Conservation (phyloP, 192 early-diverging fungal species). For the Umbelopsis sp. region DNA sequence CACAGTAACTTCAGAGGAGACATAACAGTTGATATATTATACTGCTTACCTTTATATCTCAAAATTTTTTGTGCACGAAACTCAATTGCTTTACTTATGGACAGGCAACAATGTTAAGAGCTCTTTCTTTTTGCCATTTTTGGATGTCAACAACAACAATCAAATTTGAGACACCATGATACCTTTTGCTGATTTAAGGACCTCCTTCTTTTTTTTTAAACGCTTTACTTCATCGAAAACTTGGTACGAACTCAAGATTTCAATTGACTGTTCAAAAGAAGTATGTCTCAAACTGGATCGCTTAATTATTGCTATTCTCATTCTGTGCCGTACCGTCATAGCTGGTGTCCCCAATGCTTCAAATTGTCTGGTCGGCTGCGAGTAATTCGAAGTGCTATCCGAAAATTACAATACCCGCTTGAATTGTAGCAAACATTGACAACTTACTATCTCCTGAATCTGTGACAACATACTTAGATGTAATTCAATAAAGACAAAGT, state of each 20-base stretch:
- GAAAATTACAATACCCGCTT: not conserved
- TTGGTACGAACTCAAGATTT: too few species aligned
- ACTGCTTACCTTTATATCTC: too few species aligned
- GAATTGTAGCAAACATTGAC: too few species aligned
- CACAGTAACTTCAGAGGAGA: too few species aligned
- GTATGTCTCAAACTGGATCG: not conserved
- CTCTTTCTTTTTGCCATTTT: not conserved
- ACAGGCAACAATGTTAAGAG: too few species aligned
- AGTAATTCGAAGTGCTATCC: not conserved
- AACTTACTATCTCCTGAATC: too few species aligned
- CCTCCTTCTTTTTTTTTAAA: not conserved
- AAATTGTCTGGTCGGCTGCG: not conserved
- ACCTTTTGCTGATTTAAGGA: not conserved
- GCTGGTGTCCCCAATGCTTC: slow-evolving; percentile 16
- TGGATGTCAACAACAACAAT: slow-evolving; percentile 18
- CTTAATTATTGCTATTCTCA: slow-evolving; percentile 17
- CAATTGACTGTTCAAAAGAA: not conserved
- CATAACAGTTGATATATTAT: too few species aligned
- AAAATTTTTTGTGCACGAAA: too few species aligned
- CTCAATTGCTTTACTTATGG: too few species aligned
- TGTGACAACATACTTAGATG: too few species aligned
- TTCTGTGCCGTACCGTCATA: slow-evolving; percentile 3
- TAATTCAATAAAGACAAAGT: too few species aligned
- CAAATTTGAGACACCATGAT: not conserved
- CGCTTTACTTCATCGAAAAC: not conserved